A percentile compares a stretch with the other conserved stretches of the same genome.
phyloP scores from a whole-genome alignment of 2,329 filamentous ascomycete species.

The Sporothrix inflata region DNA sequence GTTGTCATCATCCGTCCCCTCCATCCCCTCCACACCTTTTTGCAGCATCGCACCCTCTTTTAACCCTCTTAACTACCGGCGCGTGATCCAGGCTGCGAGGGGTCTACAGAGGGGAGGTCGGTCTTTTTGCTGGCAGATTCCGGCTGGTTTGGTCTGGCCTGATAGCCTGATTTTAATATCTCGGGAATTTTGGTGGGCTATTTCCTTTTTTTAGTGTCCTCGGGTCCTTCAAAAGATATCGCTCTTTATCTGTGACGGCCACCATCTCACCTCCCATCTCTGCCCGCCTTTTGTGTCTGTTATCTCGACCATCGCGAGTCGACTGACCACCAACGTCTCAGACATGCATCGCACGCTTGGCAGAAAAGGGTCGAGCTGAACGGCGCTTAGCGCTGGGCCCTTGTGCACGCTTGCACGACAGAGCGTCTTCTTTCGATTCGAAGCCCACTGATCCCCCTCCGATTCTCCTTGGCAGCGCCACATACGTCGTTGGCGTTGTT shows the following conservation, averaged over 20 bases:
- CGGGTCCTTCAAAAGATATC: not conserved
- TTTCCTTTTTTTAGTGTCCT: not conserved
- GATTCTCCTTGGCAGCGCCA: not conserved
- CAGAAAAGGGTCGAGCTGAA: conserved; percentile 10
- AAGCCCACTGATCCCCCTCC: not conserved
- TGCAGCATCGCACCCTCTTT: not conserved
- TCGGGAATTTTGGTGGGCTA: not conserved
- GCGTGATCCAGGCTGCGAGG: conserved; percentile 1
- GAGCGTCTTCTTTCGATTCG: not conserved
- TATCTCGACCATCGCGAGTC: not conserved
- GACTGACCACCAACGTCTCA: conserved; percentile 4
- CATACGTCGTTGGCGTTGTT: conserved; percentile 7
- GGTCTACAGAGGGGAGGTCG: not conserved
- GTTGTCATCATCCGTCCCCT: not conserved
- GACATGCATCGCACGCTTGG: conserved; percentile 18
- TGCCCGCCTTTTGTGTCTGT: not conserved
- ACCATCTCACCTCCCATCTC: not conserved
- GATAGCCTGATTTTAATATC: conserved; percentile 2
- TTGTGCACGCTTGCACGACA: not conserved
- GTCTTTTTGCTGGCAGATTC: not conserved
- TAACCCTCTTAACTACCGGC: not conserved
- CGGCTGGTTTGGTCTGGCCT: not conserved
- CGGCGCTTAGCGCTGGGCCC: conserved; percentile 12
- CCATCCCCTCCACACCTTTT: not conserved
- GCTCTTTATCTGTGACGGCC: not conserved